Percentiles rank a stretch among this genome's conserved stretches.
Evolutionary conservation across 2,329 filamentous ascomycete species (phyloP).

Genomic region (Coniochaeta sp.): DNA sequence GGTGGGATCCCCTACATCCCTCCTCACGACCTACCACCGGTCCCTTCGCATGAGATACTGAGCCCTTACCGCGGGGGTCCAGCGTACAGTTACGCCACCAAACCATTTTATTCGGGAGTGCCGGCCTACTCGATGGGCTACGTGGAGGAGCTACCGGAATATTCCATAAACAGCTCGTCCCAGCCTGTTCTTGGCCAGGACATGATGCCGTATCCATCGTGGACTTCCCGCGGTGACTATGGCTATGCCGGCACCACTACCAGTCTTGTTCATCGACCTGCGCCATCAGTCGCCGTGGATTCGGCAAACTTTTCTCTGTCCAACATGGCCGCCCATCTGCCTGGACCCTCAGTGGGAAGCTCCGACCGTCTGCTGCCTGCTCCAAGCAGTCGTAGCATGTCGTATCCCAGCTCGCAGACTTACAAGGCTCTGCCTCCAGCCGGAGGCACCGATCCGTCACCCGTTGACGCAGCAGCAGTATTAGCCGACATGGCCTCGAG

Average conservation of each 20-base stretch:
- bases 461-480: constrained; percentile 6
- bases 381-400: constrained; percentile 23
- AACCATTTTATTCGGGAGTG: constrained; percentile 25
- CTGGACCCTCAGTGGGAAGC: constrained; percentile 19
- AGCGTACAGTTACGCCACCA: constrained; percentile 21
- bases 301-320: constrained; percentile 31
- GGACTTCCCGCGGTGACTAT: constrained; percentile 19
- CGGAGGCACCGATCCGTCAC: neutral
- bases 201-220: constrained; percentile 25
- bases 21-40: constrained; percentile 21
- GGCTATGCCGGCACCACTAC: constrained; percentile 19
- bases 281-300: constrained; percentile 18
- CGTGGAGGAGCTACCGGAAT: constrained; percentile 14
- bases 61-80: constrained; percentile 23
- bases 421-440: constrained; percentile 13
- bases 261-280: constrained; percentile 25
- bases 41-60: constrained; percentile 23
- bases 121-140: constrained; percentile 27
- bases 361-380: constrained; percentile 26
- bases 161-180: constrained; percentile 7
- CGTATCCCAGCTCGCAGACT: constrained; percentile 18
- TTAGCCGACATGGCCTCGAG: constrained; percentile 21
- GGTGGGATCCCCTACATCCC: constrained; percentile 18
- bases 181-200: constrained; percentile 29
- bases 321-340: constrained; percentile 31